Conservation (phyloP, 345 rosid genomes). For the Abelmoschus esculentus region DNA sequence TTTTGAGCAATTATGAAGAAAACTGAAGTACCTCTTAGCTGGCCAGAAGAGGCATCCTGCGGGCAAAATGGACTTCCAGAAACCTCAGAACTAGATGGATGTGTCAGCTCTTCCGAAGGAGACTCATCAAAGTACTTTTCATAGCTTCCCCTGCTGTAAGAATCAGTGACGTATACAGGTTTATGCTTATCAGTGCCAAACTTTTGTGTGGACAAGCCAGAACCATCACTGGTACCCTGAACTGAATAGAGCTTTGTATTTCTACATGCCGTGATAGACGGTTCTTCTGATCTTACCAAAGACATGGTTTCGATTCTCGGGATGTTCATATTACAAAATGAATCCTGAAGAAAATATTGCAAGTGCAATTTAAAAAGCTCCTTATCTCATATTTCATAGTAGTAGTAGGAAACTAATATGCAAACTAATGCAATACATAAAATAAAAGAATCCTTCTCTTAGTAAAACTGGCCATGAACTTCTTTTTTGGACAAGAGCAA, state of each 20-base stretch:
- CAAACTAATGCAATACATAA: neutral
- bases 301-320: constrained; percentile 40
- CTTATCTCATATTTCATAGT: neutral
- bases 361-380: neutral
- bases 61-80: constrained; percentile 47
- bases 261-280: constrained; percentile 41
- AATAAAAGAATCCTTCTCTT: neutral
- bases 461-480: neutral
- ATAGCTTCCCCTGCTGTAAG: constrained; percentile 61
- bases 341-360: constrained; percentile 21
- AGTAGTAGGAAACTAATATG: neutral
- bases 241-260: constrained; percentile 49
- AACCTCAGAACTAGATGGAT: constrained; percentile 44
- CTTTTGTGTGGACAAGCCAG: constrained; percentile 37
- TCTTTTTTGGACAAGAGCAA: neutral
- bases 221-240: constrained; percentile 34
- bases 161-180: constrained; percentile 43
- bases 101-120: constrained; percentile 46
- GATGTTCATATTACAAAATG: constrained; percentile 6
- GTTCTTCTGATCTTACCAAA: constrained; percentile 55
- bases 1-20: constrained; percentile 36
- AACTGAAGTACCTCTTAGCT: constrained; percentile 37
- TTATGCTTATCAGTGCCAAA: constrained; percentile 47
- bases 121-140: constrained; percentile 78
- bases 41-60: constrained; percentile 37